Base-by-base conservation (phyloP, 805 yeast species). In the Yarrowia yakushimensis region DNA sequence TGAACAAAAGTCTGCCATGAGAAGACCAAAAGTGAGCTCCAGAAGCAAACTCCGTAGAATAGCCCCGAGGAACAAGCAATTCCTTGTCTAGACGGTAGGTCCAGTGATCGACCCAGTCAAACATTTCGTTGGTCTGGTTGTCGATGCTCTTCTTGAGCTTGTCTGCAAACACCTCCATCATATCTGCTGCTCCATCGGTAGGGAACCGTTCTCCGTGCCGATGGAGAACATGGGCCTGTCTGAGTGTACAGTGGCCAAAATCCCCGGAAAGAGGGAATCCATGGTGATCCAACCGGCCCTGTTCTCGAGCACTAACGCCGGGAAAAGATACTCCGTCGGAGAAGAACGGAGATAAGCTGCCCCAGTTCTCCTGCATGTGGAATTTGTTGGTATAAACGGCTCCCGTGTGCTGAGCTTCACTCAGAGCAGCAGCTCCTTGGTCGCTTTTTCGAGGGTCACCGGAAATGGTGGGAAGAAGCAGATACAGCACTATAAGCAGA, bases 141-240 rank as follows among this genome's bases (percentile, higher is more conserved):
- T 11, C 17, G 23, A 52, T 52, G 10, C 59, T 52, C 17, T 9
- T 23, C 59, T 52, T 52, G 36, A 75, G 67, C 64, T 72, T 74
- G 20, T 70, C 70, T 1, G 74, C 73, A 10, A 80, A 72, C 20
- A 67, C 66, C 42, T 70, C 70, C 67, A 84, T 73, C 63, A 76
- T 76, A 5, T 70, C 67, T 25, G 70, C 74, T 3, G 78, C 74
- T n/a, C 76, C 74, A 2, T 67, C 71, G 3, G 87, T 80, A 3
- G 90, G 90, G 69, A 78, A 87, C 66, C 96, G 77, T 72, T 88
- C 94, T 20, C 93, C 96, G 69, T 90, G 96, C 69, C 96, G 81
- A 67, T 85, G 84, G 59, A 87, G 74, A 22, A 87, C 73, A 67
- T 86, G 90, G 10, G 87, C 89, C 72, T 87, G 93, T 67, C 82